Percentiles rank a stretch among this genome's conserved stretches.
phyloP scores from a whole-genome alignment of 208 protist species.

The Lotmaria passim region DNA sequence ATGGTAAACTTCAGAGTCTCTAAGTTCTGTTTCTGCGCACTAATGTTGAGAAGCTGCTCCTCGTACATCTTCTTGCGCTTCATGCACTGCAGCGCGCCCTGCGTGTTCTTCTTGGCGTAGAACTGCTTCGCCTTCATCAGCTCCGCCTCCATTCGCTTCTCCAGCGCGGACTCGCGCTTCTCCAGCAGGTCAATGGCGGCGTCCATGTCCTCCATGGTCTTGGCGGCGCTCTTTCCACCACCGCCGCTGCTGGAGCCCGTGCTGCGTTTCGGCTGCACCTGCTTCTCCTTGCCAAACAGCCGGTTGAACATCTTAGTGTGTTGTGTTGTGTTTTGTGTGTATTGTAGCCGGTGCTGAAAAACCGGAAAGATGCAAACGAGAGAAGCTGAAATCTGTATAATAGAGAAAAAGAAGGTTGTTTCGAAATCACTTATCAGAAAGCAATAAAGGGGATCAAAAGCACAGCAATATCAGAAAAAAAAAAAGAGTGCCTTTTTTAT shows the following conservation, averaged over 20 bases:
- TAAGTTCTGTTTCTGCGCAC: slow-evolving; percentile 78
- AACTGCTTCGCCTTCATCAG: slow-evolving; percentile 80
- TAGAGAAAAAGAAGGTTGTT: neutral
- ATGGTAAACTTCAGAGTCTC: slow-evolving; percentile 88
- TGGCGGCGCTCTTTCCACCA: slow-evolving; percentile 29
- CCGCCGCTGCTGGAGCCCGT: slow-evolving; percentile 25
- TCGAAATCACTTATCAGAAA: too few species aligned
- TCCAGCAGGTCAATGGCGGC: slow-evolving; percentile 81
- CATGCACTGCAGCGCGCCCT: slow-evolving; percentile 85
- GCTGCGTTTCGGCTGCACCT: slow-evolving; percentile 45
- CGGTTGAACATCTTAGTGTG: slow-evolving; percentile 65
- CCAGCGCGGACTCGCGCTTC: slow-evolving; percentile 82
- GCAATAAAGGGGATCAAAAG: too few species aligned
- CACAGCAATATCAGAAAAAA: too few species aligned
- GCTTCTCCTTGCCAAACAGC: slow-evolving; percentile 75
- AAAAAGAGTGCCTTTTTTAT: too few species aligned
- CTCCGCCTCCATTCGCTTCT: slow-evolving; percentile 90
- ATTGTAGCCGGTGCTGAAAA: too few species aligned
- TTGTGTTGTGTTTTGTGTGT: slow-evolving; percentile 14
- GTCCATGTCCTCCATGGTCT: slow-evolving; percentile 78
- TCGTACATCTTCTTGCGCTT: slow-evolving; percentile 93
- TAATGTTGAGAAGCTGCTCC: slow-evolving; percentile 75
- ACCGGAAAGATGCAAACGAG: too few species aligned
- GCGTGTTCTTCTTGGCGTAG: slow-evolving; percentile 88
- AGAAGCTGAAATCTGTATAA: too few species aligned